Conservation (phyloP, 495 filamentous ascomycete genomes). For the Terfezia claveryi region DNA sequence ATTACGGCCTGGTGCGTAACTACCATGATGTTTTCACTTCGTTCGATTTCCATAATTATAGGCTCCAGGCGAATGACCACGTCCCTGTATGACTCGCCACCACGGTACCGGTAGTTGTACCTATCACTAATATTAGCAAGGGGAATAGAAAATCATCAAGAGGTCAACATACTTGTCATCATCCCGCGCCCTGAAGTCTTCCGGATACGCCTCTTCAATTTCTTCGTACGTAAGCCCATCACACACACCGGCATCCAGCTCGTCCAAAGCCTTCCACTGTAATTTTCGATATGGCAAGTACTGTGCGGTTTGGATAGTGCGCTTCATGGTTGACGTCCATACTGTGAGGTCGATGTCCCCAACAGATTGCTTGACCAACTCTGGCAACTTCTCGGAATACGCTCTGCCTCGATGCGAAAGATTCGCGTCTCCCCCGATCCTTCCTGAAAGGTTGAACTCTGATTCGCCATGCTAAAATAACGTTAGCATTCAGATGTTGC, state of each 20-base stretch:
- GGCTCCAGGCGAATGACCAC: constrained; percentile 94
- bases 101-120: constrained; percentile 95
- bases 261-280: constrained; percentile 95
- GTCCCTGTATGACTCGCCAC: constrained; percentile 90
- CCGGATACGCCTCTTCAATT: constrained; percentile 72
- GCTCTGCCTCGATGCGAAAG: constrained; percentile 69
- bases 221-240: constrained; percentile 89
- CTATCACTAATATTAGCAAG: constrained; percentile 4
- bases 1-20: constrained; percentile 94
- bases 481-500: constrained; percentile 5
- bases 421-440: constrained; percentile 77
- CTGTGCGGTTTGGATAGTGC: constrained; percentile 77
- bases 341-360: constrained; percentile 48
- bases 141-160: neutral
- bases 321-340: constrained; percentile 88
- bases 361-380: constrained; percentile 57
- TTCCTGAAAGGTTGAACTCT: constrained; percentile 63
- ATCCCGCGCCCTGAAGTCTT: constrained; percentile 83
- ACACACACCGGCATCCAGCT: constrained; percentile 89
- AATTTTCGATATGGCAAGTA: constrained; percentile 75
- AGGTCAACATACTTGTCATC: constrained; percentile 51
- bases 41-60: constrained; percentile 97
- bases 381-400: constrained; percentile 64
- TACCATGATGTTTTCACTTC: constrained; percentile 89
- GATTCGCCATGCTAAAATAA: constrained; percentile 68